Evolutionary conservation across 441 rosid species (phyloP), one percentile per base, ranked within the genome.

Genomic region (Arabidopsis hybrid): DNA sequence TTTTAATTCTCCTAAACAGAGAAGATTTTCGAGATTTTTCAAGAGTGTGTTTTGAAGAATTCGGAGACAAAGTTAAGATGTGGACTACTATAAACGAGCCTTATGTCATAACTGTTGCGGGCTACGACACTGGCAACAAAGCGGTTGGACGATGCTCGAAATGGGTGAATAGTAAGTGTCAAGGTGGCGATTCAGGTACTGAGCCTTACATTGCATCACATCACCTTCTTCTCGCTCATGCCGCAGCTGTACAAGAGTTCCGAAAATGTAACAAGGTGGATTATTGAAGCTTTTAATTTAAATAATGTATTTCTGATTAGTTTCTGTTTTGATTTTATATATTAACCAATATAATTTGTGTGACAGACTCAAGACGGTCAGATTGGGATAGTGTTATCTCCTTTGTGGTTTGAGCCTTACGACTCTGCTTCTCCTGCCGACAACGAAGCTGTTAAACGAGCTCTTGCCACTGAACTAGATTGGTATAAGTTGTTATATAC

Each of bases 191-290:
- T 55, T 74, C 81, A 1, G 61, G 60, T n/a, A 77, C 11, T 0
- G 88, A 85, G 62, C 85, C 84, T 5, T 85, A 82, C 29, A 43
- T 80, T 51, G 86, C 67, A 13, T 68, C 70, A 6, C 88, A 85
- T 38, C 69, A 85, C 34, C 26, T 73, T 29, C 72, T 85, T 39
- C 81, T 85, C 26, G 52, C 86, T 52, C 88, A 82, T 74, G 86
- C 83, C 1, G 73, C 76, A 13, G 79, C 82, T 8, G 86, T 82
- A 4, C 68, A 82, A 45, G 43, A 76, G 34, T 72, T 82, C 13
- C 78, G 78, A 38, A 35, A 57, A 34, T 78, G 73, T 16, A 74
- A 71, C 71, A 79, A 85, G 65, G 84, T 80, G 5, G 55, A 34
- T 16, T 29, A 56, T 12, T 16, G 1, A 26, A 42, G 35, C 18